These are phyloP conservation scores for Pseudoneurospora amorphoporcata DNA, from an alignment of 495 filamentous ascomycete genomes.

Conservation along the genomic window DNA sequence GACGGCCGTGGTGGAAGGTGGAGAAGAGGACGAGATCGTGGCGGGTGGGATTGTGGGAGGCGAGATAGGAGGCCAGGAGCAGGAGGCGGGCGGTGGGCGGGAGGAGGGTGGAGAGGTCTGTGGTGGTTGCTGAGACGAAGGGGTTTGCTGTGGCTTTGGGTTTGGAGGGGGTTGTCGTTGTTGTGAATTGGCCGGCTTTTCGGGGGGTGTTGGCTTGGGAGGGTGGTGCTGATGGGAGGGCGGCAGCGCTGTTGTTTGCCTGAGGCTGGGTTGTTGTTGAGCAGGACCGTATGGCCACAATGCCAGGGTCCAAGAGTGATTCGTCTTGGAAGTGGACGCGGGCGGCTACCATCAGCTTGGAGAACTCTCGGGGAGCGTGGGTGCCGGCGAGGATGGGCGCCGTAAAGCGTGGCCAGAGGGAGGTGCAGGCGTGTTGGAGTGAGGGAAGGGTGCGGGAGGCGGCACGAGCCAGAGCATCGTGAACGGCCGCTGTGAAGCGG, in stretches of 20 bases:
- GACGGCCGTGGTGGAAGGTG: conserved; percentile 54
- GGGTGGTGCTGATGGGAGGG: conserved; percentile 3
- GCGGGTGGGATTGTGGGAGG: conserved; percentile 74
- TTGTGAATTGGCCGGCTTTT: conserved; percentile 1
- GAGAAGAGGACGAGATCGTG: conserved; percentile 78
- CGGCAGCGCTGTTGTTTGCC: conserved; percentile 4
- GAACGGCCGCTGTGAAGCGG: conserved; percentile 61
- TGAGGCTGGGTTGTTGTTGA: neutral
- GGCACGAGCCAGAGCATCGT: conserved; percentile 59
- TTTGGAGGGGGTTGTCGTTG: conserved; percentile 4
- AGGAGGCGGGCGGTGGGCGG: conserved; percentile 76
- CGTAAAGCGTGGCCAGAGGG: conserved; percentile 63
- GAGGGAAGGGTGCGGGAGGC: conserved; percentile 54
- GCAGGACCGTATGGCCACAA: conserved; percentile 37
- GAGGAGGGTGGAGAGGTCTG: conserved; percentile 40
- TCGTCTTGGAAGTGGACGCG: conserved; percentile 70
- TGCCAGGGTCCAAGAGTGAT: conserved; percentile 54
- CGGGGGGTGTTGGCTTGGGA: conserved; percentile 1
- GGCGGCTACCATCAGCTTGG: conserved; percentile 64
- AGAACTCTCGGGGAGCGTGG: conserved; percentile 67
- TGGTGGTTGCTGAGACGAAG: conserved; percentile 3
- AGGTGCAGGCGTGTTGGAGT: conserved; percentile 44
- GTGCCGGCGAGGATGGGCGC: conserved; percentile 52
- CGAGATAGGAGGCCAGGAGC: conserved; percentile 80
- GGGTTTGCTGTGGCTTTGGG: neutral